Base-by-base conservation (phyloP, 176 grass and related monocot genomes). In the Oryza meridionalis region DNA sequence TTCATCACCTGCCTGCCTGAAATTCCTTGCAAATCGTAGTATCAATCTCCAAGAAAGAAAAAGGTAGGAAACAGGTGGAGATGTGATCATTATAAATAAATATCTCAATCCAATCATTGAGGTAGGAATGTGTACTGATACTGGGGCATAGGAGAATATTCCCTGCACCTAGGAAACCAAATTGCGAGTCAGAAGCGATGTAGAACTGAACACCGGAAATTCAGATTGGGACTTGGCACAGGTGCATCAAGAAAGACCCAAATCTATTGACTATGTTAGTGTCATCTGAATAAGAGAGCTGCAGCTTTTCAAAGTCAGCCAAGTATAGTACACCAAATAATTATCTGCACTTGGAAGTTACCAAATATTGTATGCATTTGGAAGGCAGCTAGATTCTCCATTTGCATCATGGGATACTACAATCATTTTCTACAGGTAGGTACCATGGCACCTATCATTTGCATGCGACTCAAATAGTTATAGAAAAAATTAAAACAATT, bases 21-120 rank as follows among this genome's bases (percentile, higher is more conserved):
- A 58, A 58, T 8, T 7, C 75, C 79, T 46, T 32, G 4, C 29
- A 75, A 44, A 31, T 45, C 73, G n/a, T n/a, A n/a, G 25, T 33
- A 33, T 33, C 45, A 21, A 71, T 76, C 65, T 49, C 70, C 42
- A 72, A 40, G 65, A 66, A 49, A 42, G 7, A 25, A 24, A 32
- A 59, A 22, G 50, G 2, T 16, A 2, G 25, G 44, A 45, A 35
- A 74, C 3, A 11, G 69, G 33, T 27, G 40, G 25, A 58, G 17
- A 10, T 62, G 3, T n/a, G 2, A 62, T 24, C 58, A 62, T 11
- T 2, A 62, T 62, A 45, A 26, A 45, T 82, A 26, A 37, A 67
- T 72, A 59, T 4, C 55, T 67, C 73, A 32, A 59, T 4, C 55
- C 73, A 78, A 24, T 82, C 43, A 82, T 67, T 77, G 73, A 82